phyloP scores from a whole-genome alignment of 257 asterid genomes.

The Solanum pimpinellifolium region DNA sequence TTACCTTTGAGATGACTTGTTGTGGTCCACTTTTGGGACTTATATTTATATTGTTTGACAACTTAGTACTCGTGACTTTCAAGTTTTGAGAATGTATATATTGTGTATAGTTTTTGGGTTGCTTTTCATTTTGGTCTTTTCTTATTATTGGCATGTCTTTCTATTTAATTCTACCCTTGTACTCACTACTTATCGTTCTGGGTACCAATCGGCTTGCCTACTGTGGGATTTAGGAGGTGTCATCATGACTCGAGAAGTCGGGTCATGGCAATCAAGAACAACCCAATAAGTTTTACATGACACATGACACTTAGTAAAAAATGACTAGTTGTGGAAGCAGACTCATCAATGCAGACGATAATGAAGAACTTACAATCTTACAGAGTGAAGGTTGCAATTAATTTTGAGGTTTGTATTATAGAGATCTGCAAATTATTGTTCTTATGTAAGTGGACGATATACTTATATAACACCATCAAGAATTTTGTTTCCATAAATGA shows the following conservation, averaged over 20 bases:
- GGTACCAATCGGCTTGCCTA: not conserved
- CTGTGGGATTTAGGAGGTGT: not conserved
- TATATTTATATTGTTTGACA: too few species aligned
- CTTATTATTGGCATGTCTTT: not conserved
- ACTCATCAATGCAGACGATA: slow-evolving; percentile 55
- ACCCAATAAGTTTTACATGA: slow-evolving; percentile 63
- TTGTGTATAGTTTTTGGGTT: too few species aligned
- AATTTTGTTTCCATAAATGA: too few species aligned
- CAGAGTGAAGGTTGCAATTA: not conserved
- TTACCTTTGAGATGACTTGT: too few species aligned
- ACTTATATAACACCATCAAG: not conserved
- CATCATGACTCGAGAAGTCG: not conserved
- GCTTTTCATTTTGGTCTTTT: too few species aligned
- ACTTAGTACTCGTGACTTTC: too few species aligned
- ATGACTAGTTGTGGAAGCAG: slow-evolving; percentile 76
- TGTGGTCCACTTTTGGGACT: too few species aligned
- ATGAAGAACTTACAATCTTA: slow-evolving; percentile 70
- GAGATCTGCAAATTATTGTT: not conserved
- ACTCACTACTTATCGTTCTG: not conserved
- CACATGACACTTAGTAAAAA: slow-evolving; percentile 67
- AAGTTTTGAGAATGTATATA: too few species aligned
- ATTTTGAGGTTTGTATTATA: not conserved
- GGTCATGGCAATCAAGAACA: slow-evolving; percentile 28
- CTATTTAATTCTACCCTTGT: not conserved
- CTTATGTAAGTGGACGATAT: not conserved